Evolutionary conservation across 805 yeast species (phyloP).

Genomic region (Saturnispora mendoncae): DNA sequence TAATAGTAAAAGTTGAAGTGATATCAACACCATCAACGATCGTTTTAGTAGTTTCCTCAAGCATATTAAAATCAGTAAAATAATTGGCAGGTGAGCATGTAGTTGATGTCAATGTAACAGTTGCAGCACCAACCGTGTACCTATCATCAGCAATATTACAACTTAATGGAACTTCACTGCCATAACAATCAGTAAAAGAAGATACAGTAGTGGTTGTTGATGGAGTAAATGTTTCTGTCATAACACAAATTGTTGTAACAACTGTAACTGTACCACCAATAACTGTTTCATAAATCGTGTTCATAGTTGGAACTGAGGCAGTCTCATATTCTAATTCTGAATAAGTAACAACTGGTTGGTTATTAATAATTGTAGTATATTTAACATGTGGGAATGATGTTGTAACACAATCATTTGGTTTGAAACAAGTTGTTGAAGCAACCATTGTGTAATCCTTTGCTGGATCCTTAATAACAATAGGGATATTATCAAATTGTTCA

Average conservation of each 20-base stretch:
- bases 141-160: not conserved
- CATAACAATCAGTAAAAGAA: slow-evolving; percentile 5
- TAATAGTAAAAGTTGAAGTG: slow-evolving; percentile 1
- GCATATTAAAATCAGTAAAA: not conserved
- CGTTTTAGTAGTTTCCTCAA: slow-evolving; percentile 1
- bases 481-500: slow-evolving; percentile 4
- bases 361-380: not conserved
- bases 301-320: slow-evolving; percentile 2
- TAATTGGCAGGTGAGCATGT: not conserved
- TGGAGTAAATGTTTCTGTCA: slow-evolving; percentile 10
- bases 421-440: slow-evolving; percentile 10
- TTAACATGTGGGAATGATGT: slow-evolving; percentile 9
- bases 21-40: slow-evolving; percentile 1
- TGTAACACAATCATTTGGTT: slow-evolving; percentile 10
- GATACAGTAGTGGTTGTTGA: slow-evolving; percentile 6
- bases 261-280: slow-evolving; percentile 13
- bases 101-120: slow-evolving; percentile 2
- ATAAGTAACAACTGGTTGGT: slow-evolving; percentile 5
- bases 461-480: slow-evolving; percentile 7
- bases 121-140: slow-evolving; percentile 6
- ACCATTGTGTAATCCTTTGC: slow-evolving; percentile 5
- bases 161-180: not conserved
- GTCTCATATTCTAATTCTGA: slow-evolving; percentile 1
- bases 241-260: slow-evolving; percentile 17
- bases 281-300: slow-evolving; percentile 13